Evolutionary conservation across 257 asterid genomes (phyloP), one percentile per base, ranked within the genome.

Genomic region (Solanum chilense): DNA sequence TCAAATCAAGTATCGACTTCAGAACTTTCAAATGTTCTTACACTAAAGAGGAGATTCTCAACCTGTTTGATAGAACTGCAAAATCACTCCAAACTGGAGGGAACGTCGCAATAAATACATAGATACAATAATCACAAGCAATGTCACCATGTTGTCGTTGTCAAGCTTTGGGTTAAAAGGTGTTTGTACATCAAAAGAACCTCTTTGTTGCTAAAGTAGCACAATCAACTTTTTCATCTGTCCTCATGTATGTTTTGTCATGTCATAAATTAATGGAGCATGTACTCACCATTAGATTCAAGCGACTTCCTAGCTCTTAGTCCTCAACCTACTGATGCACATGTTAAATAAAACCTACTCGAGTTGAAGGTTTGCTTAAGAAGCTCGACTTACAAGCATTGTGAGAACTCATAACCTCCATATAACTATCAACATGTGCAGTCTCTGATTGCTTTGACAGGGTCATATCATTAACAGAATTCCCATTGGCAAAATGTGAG

Each of bases 151-250:
- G 27, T 47, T 27, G 84, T 49, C n/a, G 66, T 80, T 9, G 68
- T 31, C 41, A 29, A 47, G 68, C n/a, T 47, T 31, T 11, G 85
- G 85, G 70, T 81, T 81, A 81, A 81, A 33, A 31, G 6, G 27
- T 81, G 85, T 52, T 49, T 81, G 85, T 81, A 81, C 69, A 81
- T 81, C 69, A 81, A 81, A 81, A 81, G 85, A 52, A 81, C 69
- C 12, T 47, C 6, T 49, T 49, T 11, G 70, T 69, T 80, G 64
- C 44, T 44, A 77, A 25, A 77, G 20, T 35, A 77, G 85, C 66
- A 80, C 41, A 80, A 80, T 80, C 29, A 81, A 81, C 85, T 49
- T 49, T 64, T 37, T 80, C 85, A 81, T 81, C 69, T 29, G 68
- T 80, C 25, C 70, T 81, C 45, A 3, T 31, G 70, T 81, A 81